These are phyloP conservation scores for Gossypium herbaceum DNA, from an alignment of 345 rosid genomes.

Conservation along the genomic window DNA sequence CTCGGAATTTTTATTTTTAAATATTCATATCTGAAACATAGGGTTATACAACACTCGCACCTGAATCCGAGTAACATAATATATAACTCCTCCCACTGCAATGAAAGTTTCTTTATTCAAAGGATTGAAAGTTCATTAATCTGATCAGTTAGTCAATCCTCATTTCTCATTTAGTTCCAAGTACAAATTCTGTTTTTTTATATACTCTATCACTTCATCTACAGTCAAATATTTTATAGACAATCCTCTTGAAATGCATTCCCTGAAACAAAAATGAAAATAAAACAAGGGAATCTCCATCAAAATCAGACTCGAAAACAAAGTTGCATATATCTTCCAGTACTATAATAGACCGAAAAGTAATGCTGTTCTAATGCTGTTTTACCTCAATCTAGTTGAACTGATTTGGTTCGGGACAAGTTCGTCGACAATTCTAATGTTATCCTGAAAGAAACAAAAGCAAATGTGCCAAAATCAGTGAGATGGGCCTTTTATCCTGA, in stretches of 20 bases:
- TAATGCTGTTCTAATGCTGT: not conserved
- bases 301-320: not conserved
- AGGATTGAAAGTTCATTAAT: not conserved
- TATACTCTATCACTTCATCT: slow-evolving; percentile 63
- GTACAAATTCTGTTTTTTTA: slow-evolving; percentile 48
- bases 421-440: slow-evolving; percentile 61
- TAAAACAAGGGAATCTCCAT: not conserved
- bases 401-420: slow-evolving; percentile 76
- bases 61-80: too few relatives aligned
- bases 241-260: slow-evolving; percentile 65
- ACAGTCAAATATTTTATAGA: slow-evolving; percentile 72
- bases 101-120: not conserved
- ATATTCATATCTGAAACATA: not conserved
- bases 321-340: not conserved
- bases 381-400: slow-evolving; percentile 73
- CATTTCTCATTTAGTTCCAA: slow-evolving; percentile 3
- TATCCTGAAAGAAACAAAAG: slow-evolving; percentile 36
- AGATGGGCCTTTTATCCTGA: not conserved
- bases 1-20: not conserved
- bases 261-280: slow-evolving; percentile 40
- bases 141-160: not conserved
- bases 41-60: too few relatives aligned
- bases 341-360: not conserved
- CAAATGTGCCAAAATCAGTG: not conserved
- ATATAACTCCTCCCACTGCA: not conserved